Percentiles rank a stretch among this genome's conserved stretches.
Conservation (phyloP, 345 rosid genomes). For the Isatis tinctoria region DNA sequence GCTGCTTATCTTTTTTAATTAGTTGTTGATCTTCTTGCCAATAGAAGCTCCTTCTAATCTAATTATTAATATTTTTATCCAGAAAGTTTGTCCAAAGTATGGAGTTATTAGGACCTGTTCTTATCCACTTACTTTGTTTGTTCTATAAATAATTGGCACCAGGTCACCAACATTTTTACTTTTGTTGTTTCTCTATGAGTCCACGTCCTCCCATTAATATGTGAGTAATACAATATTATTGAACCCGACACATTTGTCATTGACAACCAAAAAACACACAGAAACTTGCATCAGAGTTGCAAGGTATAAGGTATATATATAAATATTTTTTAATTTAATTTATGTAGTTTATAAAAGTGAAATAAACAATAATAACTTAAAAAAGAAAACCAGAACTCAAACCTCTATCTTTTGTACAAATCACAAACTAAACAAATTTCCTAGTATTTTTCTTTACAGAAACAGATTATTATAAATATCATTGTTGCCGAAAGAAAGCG, state of each 20-base stretch:
- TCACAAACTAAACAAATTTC: too few relatives aligned
- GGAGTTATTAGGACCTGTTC: constrained; percentile 11
- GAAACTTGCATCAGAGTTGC: background rate
- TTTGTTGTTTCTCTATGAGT: constrained; percentile 7
- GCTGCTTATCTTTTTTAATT: background rate
- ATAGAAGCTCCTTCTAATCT: background rate
- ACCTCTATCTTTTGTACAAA: too few relatives aligned
- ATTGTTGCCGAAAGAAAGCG: background rate
- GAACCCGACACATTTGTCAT: constrained; percentile 18
- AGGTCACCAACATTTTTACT: constrained; percentile 22
- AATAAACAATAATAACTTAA: background rate
- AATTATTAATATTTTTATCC: background rate
- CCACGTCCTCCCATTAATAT: constrained; percentile 13
- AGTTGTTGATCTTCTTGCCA: constrained; percentile 8
- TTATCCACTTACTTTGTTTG: constrained; percentile 18
- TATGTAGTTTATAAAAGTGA: background rate
- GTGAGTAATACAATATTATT: background rate
- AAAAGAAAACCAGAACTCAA: background rate
- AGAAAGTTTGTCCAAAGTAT: background rate
- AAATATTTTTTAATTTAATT: background rate
- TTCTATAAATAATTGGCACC: constrained; percentile 19
- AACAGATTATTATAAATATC: too few relatives aligned
- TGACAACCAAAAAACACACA: constrained; percentile 21
- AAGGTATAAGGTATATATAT: background rate
- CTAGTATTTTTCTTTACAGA: too few relatives aligned